Conservation (phyloP, 2,329 filamentous ascomycete species). For the Cladosporium sphaerospermum region DNA sequence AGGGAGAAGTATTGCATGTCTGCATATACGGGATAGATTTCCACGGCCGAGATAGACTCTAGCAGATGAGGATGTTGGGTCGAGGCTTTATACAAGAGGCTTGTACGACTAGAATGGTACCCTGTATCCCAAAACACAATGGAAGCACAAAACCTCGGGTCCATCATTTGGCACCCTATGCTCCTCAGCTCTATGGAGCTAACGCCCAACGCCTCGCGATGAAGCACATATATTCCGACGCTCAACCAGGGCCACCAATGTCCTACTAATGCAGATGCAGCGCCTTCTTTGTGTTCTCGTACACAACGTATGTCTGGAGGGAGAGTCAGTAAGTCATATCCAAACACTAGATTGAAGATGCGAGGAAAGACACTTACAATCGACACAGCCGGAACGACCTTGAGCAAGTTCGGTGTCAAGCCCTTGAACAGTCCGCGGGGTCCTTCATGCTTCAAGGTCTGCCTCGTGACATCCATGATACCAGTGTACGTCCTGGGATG, state of each 20-base stretch:
- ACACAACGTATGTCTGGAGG: conserved; percentile 66
- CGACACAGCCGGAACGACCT: conserved; percentile 91
- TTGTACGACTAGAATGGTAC: conserved; percentile 2
- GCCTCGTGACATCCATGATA: conserved; percentile 79
- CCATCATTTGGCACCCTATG: no score
- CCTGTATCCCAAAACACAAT: background rate
- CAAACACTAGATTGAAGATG: no score
- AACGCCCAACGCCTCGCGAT: conserved; percentile 4
- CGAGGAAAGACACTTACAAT: conserved; percentile 46
- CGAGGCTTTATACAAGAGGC: no score
- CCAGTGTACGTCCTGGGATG: conserved; percentile 87
- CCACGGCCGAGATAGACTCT: background rate
- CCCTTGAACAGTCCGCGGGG: conserved; percentile 86
- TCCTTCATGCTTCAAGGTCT: conserved; percentile 79
- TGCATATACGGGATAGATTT: background rate
- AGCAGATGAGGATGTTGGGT: no score
- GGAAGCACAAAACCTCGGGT: no score
- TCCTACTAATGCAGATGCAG: conserved; percentile 37
- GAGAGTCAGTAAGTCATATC: background rate
- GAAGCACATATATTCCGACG: no score
- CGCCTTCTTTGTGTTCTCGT: conserved; percentile 78
- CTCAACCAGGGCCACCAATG: no score
- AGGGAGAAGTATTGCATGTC: background rate
- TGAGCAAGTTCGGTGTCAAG: conserved; percentile 87
- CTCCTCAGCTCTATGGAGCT: background rate